Evolutionary conservation across 768 basidiomycete genomes (phyloP).

Genomic region (Pulveroboletus ravenelii): DNA sequence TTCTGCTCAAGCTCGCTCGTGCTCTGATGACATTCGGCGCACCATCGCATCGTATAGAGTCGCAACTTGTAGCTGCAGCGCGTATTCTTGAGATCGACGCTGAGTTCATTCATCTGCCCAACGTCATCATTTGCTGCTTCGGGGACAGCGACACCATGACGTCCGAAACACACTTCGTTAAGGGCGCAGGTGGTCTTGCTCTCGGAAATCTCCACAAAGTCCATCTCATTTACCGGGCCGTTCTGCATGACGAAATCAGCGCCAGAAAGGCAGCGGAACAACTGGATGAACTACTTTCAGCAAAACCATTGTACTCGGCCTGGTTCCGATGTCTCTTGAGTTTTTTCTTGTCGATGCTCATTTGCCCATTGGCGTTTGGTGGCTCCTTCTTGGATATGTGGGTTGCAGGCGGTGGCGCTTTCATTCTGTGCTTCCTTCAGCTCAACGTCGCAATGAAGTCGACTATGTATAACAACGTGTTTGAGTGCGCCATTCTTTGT

Average conservation of each 20-base stretch:
- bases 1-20: constrained; percentile 79
- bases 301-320: constrained; percentile 60
- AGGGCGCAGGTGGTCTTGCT: constrained; percentile 69
- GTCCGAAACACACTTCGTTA: constrained; percentile 86
- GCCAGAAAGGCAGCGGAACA: constrained; percentile 68
- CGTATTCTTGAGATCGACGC: constrained; percentile 87
- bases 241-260: constrained; percentile 89
- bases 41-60: constrained; percentile 90
- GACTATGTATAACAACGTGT: constrained; percentile 82
- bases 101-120: constrained; percentile 84
- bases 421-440: constrained; percentile 65
- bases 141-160: constrained; percentile 87
- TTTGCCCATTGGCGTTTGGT: constrained; percentile 82
- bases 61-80: constrained; percentile 84
- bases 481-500: constrained; percentile 53
- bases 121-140: constrained; percentile 82
- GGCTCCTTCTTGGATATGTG: constrained; percentile 84
- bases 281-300: constrained; percentile 57
- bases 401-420: constrained; percentile 67
- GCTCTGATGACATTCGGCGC: constrained; percentile 90
- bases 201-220: constrained; percentile 83
- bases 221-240: constrained; percentile 78
- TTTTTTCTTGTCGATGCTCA: constrained; percentile 67
- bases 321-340: constrained; percentile 62
- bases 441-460: constrained; percentile 71